Evolutionary conservation across 2,329 filamentous ascomycete species (phyloP), one percentile per base, ranked within the genome.

Genomic region (Hirsutella rhossiliensis): DNA sequence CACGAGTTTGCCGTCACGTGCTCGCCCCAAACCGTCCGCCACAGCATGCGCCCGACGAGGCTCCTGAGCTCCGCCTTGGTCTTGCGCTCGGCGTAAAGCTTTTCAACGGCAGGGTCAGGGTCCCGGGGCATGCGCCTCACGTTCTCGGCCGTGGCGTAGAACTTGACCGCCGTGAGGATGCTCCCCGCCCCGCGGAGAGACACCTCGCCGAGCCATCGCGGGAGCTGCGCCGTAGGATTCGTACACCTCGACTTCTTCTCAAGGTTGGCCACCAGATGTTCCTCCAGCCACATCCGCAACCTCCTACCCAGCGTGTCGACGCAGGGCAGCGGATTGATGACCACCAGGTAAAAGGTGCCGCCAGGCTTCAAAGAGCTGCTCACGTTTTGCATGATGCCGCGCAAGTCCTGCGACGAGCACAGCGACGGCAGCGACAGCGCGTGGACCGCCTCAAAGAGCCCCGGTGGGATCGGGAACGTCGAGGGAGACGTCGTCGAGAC

Each of bases 301-400:
- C 63, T 62, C 0, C 75, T 76, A 0, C 81, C 82, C 20, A 77
- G 63, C 0, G 72, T 78, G 2, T 66, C 61, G 4, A 71, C 62
- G 1, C 72, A 63, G 0, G 82, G 82, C 8, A 73, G 62, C 0
- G 81, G 77, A 45, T 85, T 78, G 49, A 84, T 74, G 17, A 84
- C 61, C 0, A 73, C 72, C 15, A 85, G 59, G 46, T 80, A 71
- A 12, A 84, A 57, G 18, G 66, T 63, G 1, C 80, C 79, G 0
- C 71, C 69, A 0, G 70, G 67, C 4, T 67, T 63, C 3, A 85
- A 67, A 29, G 73, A 70, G 20, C 71, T 71, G 54, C 75, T 65
- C 49, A 81, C 73, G 47, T 74, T 73, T 43, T 65, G 65, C 15
- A 84, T 67, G 1, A 82, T 59, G 2, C 61, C 57, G 0, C 75